Evolutionary conservation across 2,329 filamentous ascomycete species (phyloP), one percentile per base, ranked within the genome.

Genomic region (Ceratocystis albifundus): DNA sequence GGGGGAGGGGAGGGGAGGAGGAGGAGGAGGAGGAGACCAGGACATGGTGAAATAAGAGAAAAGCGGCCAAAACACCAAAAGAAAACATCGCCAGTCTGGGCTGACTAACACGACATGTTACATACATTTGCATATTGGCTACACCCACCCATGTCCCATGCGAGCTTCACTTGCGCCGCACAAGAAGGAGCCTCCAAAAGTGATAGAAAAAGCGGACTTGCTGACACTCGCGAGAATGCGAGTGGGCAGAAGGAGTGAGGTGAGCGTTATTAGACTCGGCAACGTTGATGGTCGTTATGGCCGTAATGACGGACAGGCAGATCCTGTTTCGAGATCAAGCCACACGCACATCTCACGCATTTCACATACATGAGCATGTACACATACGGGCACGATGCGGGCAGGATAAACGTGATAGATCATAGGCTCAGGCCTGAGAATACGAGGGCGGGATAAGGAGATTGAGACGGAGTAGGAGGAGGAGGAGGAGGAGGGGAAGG

Each of bases 311-410:
- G 7, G 32, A 36, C 32, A 36, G 32, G 50, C 6, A 55, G 50
- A 55, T 55, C 50, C 17, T 55, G 50, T 57, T 57, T 57, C 22
- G 50, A 28, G 50, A 57, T 6, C 50, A 57, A 57, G 50, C 50
- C 50, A 57, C 50, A 57, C 6, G 46, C 46, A 20, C 7, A 50
- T 17, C 32, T 36, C 32, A 36, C 32, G 32, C 32, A 36, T 36
- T 36, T 36, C 32, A 36, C 32, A 36, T 8, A 36, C 46, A 50
- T 50, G 20, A n/a, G 46, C 20, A 50, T 50, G 46, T 20, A 50
- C 46, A 50, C 20, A 50, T 22, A 50, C 20, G 32, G 32, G 32
- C 7, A 36, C 32, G 32, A 10, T 10, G 8, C 32, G 8, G 10
- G 8, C 32, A 36, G 10, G 32, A 50, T 22, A 50, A 50, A 50